These are phyloP conservation scores for Colletotrichum truncatum DNA, from an alignment of 2,329 filamentous ascomycete genomes.

Conservation along the genomic window DNA sequence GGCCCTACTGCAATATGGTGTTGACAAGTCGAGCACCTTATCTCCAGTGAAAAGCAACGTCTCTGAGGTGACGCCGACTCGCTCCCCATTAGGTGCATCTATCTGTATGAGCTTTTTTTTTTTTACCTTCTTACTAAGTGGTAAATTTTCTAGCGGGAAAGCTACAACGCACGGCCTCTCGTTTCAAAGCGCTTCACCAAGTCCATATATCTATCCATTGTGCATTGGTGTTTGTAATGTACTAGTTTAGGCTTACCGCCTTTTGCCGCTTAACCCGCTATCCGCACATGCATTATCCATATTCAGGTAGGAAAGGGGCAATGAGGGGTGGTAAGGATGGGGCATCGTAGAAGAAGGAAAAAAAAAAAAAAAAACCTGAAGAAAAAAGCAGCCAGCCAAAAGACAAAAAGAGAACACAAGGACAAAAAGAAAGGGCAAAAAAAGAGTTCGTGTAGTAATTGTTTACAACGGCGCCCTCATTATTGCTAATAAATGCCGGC, in stretches of 20 bases:
- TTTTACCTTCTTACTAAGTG: not conserved
- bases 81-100: not conserved
- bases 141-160: not conserved
- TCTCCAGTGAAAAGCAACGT: not conserved
- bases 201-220: not conserved
- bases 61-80: not conserved
- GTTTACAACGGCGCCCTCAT: not conserved
- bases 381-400: not conserved
- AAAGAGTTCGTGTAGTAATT: no score
- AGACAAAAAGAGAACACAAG: no score
- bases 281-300: slow-evolving; percentile 6
- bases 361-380: not conserved
- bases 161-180: slow-evolving; percentile 16
- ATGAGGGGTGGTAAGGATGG: not conserved
- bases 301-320: not conserved
- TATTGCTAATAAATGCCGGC: slow-evolving; percentile 1
- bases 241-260: slow-evolving; percentile 8
- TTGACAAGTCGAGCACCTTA: not conserved
- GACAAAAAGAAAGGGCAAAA: no score
- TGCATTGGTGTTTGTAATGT: slow-evolving; percentile 6
- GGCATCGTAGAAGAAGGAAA: not conserved
- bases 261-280: slow-evolving; percentile 3
- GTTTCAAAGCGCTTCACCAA: slow-evolving; percentile 19
- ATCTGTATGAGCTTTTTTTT: not conserved
- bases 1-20: not conserved